Percentiles rank a stretch among this genome's conserved stretches.
phyloP scores from a whole-genome alignment of 257 asterid species.

The Anisodus acutangulus region DNA sequence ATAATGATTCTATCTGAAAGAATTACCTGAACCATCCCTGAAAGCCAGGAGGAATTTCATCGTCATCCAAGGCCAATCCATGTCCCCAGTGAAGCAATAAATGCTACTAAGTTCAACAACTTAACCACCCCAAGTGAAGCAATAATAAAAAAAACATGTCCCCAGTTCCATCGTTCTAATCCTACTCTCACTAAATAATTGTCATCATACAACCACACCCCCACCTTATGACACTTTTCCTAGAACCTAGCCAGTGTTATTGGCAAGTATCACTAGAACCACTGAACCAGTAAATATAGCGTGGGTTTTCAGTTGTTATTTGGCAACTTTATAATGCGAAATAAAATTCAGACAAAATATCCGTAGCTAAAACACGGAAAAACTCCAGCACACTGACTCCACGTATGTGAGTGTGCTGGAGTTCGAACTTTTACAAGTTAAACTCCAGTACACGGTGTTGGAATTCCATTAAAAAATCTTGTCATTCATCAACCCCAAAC shows the following conservation, averaged over 20 bases:
- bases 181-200: not conserved
- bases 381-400: too few relatives aligned
- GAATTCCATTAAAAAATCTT: too few relatives aligned
- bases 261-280: not conserved
- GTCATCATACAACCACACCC: not conserved
- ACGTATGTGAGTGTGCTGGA: too few relatives aligned
- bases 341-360: too few relatives aligned
- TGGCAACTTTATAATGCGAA: too few relatives aligned
- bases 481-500: too few relatives aligned
- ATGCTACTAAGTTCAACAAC: not conserved
- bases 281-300: too few relatives aligned
- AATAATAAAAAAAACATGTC: not conserved
- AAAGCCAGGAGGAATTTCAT: not conserved
- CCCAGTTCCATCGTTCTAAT: not conserved
- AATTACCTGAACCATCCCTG: not conserved
- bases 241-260: not conserved
- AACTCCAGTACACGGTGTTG: too few relatives aligned
- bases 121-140: not conserved
- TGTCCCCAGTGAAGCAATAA: not conserved
- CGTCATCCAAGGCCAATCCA: not conserved
- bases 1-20: not conserved
- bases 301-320: too few relatives aligned
- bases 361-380: too few relatives aligned
- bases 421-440: too few relatives aligned
- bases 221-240: not conserved